A percentile compares a stretch with the other conserved stretches of the same genome.
Evolutionary conservation across 352 stramenopile genomes (phyloP).

Genomic region (Blastocystis sp.): DNA sequence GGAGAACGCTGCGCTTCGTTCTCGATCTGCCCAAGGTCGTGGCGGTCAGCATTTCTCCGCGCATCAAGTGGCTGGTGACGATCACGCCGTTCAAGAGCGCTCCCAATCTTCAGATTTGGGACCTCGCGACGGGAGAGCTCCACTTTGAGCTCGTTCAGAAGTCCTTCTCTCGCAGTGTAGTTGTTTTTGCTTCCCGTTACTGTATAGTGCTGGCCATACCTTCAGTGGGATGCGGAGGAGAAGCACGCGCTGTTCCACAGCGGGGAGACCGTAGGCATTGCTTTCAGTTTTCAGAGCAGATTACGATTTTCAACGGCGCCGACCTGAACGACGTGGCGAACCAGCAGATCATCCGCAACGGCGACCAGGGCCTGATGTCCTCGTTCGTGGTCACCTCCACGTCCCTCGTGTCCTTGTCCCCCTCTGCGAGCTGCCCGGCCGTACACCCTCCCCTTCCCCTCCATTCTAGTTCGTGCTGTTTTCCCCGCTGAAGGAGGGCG

Average conservation of each 20-base stretch:
- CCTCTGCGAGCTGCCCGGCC: not conserved
- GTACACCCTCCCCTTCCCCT: not conserved
- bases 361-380: not conserved
- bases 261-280: constrained; percentile 2
- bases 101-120: constrained; percentile 56
- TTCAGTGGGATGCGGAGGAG: constrained; percentile 32
- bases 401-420: constrained; percentile 28
- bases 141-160: constrained; percentile 22
- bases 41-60: constrained; percentile 42
- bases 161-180: constrained; percentile 23
- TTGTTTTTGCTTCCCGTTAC: not conserved
- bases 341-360: not conserved
- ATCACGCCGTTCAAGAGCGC: constrained; percentile 22
- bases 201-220: constrained; percentile 23
- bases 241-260: constrained; percentile 21
- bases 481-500: not conserved
- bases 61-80: constrained; percentile 37
- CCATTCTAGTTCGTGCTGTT: constrained; percentile 28
- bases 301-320: constrained; percentile 25
- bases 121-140: constrained; percentile 25
- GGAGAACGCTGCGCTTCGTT: not conserved
- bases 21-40: constrained; percentile 53
- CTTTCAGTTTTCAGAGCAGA: not conserved
- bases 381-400: not conserved
- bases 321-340: not conserved